phyloP scores from a whole-genome alignment of 164 flowering plant genomes.

The Sextonia rubra region DNA sequence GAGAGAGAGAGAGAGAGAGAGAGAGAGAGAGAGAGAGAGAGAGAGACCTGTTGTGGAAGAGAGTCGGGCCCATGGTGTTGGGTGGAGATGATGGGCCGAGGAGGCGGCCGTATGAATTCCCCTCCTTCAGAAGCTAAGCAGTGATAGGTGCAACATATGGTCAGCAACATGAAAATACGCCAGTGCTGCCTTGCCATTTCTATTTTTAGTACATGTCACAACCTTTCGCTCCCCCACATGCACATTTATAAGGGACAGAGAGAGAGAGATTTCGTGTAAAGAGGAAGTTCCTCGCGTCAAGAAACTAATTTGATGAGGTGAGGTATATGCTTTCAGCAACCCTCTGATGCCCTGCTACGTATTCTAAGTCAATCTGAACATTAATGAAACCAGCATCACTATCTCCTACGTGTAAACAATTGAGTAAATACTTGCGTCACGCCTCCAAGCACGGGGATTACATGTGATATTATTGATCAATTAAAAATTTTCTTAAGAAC shows the following conservation, averaged over 20 bases:
- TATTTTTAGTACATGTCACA: neutral
- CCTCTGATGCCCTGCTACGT: neutral
- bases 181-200: neutral
- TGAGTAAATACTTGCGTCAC: no score
- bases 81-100: constrained; percentile 28
- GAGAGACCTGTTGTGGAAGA: constrained; percentile 54
- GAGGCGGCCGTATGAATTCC: constrained; percentile 31
- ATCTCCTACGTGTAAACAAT: no score
- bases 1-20: no score
- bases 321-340: constrained; percentile 19
- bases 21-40: constrained; percentile 16
- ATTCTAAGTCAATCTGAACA: no score
- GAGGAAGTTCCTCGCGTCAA: constrained; percentile 11
- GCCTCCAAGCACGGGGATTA: no score
- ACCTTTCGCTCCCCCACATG: neutral
- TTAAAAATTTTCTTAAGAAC: no score
- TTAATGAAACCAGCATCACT: no score
- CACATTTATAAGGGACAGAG: neutral
- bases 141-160: neutral
- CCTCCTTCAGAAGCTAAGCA: constrained; percentile 11
- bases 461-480: no score
- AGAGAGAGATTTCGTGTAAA: neutral
- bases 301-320: neutral
- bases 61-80: constrained; percentile 29
- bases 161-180: neutral